A percentile compares a stretch with the other conserved stretches of the same genome.
Conservation (phyloP, 495 filamentous ascomycete genomes). For the Aspergillus diversus region DNA sequence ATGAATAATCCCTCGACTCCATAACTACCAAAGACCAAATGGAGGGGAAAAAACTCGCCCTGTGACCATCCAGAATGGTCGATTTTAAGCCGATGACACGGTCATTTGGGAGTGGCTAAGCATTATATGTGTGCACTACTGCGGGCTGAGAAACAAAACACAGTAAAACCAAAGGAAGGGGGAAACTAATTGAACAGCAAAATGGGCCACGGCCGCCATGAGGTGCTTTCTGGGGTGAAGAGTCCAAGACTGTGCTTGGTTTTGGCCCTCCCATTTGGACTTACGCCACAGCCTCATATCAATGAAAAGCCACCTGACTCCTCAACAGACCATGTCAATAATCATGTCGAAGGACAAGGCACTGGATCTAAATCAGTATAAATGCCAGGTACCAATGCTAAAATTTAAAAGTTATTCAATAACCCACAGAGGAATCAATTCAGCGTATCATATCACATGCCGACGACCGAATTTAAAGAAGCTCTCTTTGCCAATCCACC, state of each 20-base stretch:
- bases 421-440: too few species aligned
- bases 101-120: slow-evolving; percentile 11
- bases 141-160: slow-evolving; percentile 8
- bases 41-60: too few species aligned
- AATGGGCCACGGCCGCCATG: slow-evolving; percentile 22
- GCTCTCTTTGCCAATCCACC: too few species aligned
- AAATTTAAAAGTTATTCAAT: too few species aligned
- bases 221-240: slow-evolving; percentile 20
- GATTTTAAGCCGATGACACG: not conserved
- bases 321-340: not conserved
- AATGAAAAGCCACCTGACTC: not conserved
- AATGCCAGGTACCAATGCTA: not conserved
- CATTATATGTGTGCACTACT: slow-evolving; percentile 18
- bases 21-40: too few species aligned
- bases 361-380: too few species aligned
- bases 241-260: not conserved
- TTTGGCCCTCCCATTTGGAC: not conserved
- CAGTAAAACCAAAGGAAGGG: not conserved
- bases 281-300: not conserved
- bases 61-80: not conserved
- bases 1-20: too few species aligned
- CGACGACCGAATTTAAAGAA: too few species aligned
- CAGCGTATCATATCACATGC: too few species aligned
- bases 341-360: not conserved
- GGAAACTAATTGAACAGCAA: not conserved